phyloP scores from a whole-genome alignment of 1,139 yeast genomes.

The Candida dubliniensis region DNA sequence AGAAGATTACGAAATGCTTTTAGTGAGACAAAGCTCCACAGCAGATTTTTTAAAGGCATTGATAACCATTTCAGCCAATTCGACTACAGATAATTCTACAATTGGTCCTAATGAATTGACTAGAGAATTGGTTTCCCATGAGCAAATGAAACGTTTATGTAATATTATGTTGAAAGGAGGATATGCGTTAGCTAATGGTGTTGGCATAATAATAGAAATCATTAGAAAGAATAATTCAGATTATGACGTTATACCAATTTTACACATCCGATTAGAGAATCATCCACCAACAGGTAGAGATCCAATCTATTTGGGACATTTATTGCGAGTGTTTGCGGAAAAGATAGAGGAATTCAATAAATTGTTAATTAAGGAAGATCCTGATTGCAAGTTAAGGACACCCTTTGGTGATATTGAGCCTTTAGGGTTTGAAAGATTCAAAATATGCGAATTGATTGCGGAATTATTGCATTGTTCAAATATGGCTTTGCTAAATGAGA shows the following conservation, averaged over 20 bases:
- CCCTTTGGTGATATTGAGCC: conserved; percentile 68
- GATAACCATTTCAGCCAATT: conserved; percentile 60
- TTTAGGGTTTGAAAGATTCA: conserved; percentile 91
- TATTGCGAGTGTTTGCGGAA: conserved; percentile 76
- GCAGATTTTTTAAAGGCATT: conserved; percentile 51
- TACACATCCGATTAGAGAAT: conserved; percentile 81
- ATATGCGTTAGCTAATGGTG: conserved; percentile 90
- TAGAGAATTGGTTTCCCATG: conserved; percentile 76
- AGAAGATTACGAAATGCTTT: conserved; percentile 42
- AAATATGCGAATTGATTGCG: conserved; percentile 91
- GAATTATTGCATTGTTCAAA: conserved; percentile 94
- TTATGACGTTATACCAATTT: conserved; percentile 86
- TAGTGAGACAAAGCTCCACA: conserved; percentile 45
- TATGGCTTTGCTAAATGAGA: conserved; percentile 90
- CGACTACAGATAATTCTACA: conserved; percentile 78
- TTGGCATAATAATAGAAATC: conserved; percentile 91
- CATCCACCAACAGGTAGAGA: conserved; percentile 96
- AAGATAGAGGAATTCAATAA: conserved; percentile 66
- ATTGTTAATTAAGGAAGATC: conserved; percentile 25
- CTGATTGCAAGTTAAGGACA: conserved; percentile 49
- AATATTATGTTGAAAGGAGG: conserved; percentile 90
- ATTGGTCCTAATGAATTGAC: conserved; percentile 97
- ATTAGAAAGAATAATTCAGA: conserved; percentile 95
- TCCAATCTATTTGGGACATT: conserved; percentile 88
- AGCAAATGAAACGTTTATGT: conserved; percentile 67